Conservation (phyloP, 163 green algal genomes). For the Trebouxiophyceae sp. region DNA sequence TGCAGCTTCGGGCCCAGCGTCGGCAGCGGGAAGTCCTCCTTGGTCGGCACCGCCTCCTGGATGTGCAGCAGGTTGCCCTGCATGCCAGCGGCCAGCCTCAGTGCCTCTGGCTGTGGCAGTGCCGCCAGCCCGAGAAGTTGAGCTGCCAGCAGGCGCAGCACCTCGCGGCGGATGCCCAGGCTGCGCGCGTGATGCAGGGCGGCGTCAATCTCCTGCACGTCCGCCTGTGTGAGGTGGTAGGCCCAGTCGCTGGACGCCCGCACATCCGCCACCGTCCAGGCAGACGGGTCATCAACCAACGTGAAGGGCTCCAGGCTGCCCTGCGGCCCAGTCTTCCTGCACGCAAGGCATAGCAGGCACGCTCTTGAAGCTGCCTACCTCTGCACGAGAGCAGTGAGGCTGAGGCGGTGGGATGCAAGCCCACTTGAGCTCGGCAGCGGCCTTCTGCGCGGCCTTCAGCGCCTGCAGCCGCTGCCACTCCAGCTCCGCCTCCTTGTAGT, state of each 20-base stretch:
- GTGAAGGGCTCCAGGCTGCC: conserved; percentile 43
- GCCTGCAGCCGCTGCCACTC: no score
- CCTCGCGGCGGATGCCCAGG: neutral
- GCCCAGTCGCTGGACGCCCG: conserved; percentile 17
- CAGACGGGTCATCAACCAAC: conserved; percentile 37
- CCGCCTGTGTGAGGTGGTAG: conserved; percentile 24
- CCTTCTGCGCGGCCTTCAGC: no score
- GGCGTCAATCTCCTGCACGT: conserved; percentile 50
- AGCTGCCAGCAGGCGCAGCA: neutral
- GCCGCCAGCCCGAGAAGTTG: neutral
- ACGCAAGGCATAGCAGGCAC: no score
- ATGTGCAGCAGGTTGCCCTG: conserved; percentile 14
- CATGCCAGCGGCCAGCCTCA: no score
- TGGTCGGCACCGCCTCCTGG: conserved; percentile 28
- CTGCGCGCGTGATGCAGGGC: conserved; percentile 21
- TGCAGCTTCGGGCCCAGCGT: conserved; percentile 45
- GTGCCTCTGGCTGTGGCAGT: neutral
- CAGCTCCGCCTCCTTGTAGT: no score
- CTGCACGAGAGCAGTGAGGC: no score
- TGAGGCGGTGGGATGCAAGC: no score
- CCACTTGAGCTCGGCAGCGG: no score
- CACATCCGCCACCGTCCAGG: conserved; percentile 41
- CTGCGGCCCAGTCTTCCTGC: conserved; percentile 15
- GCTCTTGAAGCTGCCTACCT: no score
- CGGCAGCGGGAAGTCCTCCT: conserved; percentile 43